Evolutionary conservation across 75 land plant genomes (phyloP), one percentile per base, ranked within the genome.

Genomic region (Ceratopteris richardii): DNA sequence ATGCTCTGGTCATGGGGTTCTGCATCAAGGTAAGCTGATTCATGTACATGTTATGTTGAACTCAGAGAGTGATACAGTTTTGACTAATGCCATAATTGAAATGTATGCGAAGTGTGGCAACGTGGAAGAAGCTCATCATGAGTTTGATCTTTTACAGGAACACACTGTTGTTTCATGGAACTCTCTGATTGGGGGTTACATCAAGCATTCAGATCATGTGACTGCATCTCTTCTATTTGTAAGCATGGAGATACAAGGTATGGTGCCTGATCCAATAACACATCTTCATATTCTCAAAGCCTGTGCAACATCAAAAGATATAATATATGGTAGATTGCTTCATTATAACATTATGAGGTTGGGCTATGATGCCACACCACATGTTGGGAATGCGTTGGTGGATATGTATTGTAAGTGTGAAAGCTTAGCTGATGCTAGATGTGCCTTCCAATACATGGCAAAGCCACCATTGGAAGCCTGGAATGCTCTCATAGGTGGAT

Each of bases 1-100:
- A 17, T 82, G 85, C 44, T 60, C 46, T 37, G 7, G n/a, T 18
- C 23, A 19, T 33, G 54, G 42, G 37, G 64, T 57, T 22, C n/a
- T 66, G 47, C 24, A 27, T 30, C 55, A 47, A 18, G 80, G 71
- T 16, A 59, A 53, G 63, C 51, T 61, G 13, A 17, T 80, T 48
- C 77, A 80, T 54, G 28, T 64, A 29, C 65, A 59, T 67, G 64
- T 60, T 29, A 24, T 73, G 22, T 69, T 66, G 64, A 59, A 10
- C n/a, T 77, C 80, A 0, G 42, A 67, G 22, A 3, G 20, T 51
- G 51, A 75, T 65, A 28, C 25, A 13, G 29, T 50, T 20, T 46
- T 80, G 58, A 55, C 60, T 21, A 82, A 82, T 56, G 67, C 80
- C 6, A 11, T 77, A 0, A 47, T 82, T 54, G 62, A 43, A 0